Percentiles rank a stretch among this genome's conserved stretches.
phyloP scores from a whole-genome alignment of 805 yeast species.

The Ogataea polymorpha region DNA sequence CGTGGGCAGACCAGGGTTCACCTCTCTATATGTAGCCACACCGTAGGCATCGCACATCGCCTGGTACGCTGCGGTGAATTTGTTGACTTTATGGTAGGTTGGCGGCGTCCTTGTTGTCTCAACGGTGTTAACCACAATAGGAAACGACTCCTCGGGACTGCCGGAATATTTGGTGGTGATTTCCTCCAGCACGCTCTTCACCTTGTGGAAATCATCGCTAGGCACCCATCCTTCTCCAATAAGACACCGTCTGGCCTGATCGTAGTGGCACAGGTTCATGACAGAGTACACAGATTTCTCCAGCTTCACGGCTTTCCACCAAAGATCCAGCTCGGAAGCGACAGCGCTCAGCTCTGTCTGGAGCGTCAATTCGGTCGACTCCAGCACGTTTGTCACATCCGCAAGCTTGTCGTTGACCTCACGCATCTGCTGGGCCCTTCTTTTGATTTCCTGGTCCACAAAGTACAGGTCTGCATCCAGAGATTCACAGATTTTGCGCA shows the following conservation, averaged over 20 bases:
- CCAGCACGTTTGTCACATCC: slow-evolving; percentile 49
- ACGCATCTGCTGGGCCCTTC: slow-evolving; percentile 37
- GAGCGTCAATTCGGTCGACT: slow-evolving; percentile 49
- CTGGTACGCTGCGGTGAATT: slow-evolving; percentile 92
- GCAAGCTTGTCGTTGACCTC: slow-evolving; percentile 49
- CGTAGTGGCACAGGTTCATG: slow-evolving; percentile 67
- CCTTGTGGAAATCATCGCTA: slow-evolving; percentile 43
- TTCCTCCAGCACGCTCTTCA: slow-evolving; percentile 44
- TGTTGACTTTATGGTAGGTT: slow-evolving; percentile 90
- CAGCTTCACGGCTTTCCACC: slow-evolving; percentile 52
- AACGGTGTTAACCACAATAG: slow-evolving; percentile 47
- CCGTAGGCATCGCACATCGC: slow-evolving; percentile 95
- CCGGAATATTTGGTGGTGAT: slow-evolving; percentile 31
- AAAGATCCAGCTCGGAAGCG: slow-evolving; percentile 55
- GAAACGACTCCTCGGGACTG: slow-evolving; percentile 27
- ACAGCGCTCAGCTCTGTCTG: slow-evolving; percentile 65
- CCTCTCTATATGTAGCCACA: slow-evolving; percentile 87
- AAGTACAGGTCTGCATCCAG: slow-evolving; percentile 77
- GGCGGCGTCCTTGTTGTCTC: slow-evolving; percentile 88
- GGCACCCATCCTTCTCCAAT: slow-evolving; percentile 81
- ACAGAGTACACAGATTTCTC: slow-evolving; percentile 59
- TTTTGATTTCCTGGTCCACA: slow-evolving; percentile 44
- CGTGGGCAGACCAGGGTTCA: slow-evolving; percentile 94
- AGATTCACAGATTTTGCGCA: slow-evolving; percentile 82
- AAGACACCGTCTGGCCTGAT: slow-evolving; percentile 59